These are phyloP conservation scores for Tricholoma sp. DNA, from an alignment of 768 basidiomycete genomes.

Conservation along the genomic window DNA sequence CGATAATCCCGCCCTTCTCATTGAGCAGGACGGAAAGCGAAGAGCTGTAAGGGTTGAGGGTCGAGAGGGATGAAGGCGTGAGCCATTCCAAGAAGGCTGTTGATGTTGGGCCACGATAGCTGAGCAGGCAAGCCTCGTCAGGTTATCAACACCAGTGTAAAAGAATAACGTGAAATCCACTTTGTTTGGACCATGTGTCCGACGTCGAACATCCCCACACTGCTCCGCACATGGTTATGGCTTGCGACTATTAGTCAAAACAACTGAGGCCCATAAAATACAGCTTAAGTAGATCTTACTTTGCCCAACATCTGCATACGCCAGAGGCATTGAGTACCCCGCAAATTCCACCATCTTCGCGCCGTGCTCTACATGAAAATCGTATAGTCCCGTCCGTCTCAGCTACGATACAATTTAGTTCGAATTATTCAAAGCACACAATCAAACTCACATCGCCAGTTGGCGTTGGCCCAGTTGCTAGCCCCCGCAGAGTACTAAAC, in stretches of 20 bases:
- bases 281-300: constrained; percentile 33
- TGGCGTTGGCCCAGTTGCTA: constrained; percentile 6
- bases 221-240: constrained; percentile 81
- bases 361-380: constrained; percentile 77
- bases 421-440: neutral
- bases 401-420: constrained; percentile 22
- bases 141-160: neutral
- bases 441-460: constrained; percentile 11
- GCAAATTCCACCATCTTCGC: constrained; percentile 98
- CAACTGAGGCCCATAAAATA: neutral
- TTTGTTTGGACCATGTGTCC: constrained; percentile 97
- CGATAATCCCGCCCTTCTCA: constrained; percentile 88
- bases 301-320: constrained; percentile 80
- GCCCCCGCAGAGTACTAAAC: constrained; percentile 3
- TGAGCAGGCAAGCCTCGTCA: constrained; percentile 20
- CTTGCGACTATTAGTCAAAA: constrained; percentile 65
- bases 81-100: constrained; percentile 85
- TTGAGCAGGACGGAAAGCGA: constrained; percentile 90
- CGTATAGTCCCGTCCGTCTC: constrained; percentile 74
- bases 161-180: constrained; percentile 34
- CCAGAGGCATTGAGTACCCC: constrained; percentile 90
- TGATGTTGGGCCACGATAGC: constrained; percentile 76
- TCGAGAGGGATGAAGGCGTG: constrained; percentile 74
- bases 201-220: constrained; percentile 91
- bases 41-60: constrained; percentile 67